A percentile compares a stretch with the other conserved stretches of the same genome.
Conservation (phyloP, 2,329 filamentous ascomycete genomes). For the Aureobasidium sp. region DNA sequence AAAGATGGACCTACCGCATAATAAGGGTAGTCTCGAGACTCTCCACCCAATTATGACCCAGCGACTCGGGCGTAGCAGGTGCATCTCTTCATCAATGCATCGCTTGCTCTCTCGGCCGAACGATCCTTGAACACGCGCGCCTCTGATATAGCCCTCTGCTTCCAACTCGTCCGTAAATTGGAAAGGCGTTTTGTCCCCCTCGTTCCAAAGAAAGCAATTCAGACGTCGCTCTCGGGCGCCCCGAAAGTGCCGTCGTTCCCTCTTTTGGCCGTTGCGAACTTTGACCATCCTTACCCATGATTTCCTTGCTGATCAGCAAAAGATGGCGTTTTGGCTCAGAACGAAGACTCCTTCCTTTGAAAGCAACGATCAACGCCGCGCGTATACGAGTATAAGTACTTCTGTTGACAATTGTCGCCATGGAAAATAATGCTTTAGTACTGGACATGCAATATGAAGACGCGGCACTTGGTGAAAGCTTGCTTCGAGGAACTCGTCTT, state of each 20-base stretch:
- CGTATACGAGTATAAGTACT: too few relatives aligned
- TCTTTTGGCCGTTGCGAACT: neutral
- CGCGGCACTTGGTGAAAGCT: neutral
- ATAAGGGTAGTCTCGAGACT: neutral
- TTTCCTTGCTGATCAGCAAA: neutral
- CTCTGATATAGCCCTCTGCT: neutral
- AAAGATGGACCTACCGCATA: neutral
- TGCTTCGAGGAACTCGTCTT: neutral
- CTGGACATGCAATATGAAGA: neutral
- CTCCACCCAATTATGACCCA: neutral
- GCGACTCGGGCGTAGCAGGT: neutral
- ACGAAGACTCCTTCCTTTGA: neutral
- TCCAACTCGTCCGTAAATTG: neutral
- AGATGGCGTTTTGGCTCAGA: neutral
- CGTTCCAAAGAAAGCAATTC: neutral
- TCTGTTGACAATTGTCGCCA: too few relatives aligned
- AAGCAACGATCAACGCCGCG: neutral
- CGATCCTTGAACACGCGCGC: neutral
- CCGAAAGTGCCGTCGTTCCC: neutral
- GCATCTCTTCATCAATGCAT: neutral
- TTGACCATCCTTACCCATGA: neutral
- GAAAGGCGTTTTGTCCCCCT: neutral
- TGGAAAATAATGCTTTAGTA: too few relatives aligned
- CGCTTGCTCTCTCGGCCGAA: neutral
- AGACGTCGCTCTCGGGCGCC: conserved; percentile 2